Conservation (phyloP, 345 rosid genomes). For the Murraya koenigii region DNA sequence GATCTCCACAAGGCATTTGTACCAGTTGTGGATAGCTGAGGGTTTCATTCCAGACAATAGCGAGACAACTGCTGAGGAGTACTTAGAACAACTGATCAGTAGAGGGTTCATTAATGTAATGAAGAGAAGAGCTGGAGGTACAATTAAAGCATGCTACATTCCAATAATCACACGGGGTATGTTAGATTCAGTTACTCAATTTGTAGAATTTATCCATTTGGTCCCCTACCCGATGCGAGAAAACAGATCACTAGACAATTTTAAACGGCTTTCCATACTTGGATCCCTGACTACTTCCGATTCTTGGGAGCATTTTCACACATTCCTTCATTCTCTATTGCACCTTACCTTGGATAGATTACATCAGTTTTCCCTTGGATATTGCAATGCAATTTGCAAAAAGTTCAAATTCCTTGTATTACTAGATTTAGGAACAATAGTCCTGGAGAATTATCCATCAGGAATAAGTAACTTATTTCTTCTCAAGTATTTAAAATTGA, state of each 20-base stretch:
- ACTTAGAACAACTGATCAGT: too few relatives aligned
- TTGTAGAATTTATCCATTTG: neutral
- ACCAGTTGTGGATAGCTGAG: too few relatives aligned
- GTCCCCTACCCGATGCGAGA: too few relatives aligned
- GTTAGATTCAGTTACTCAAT: neutral
- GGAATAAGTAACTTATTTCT: neutral
- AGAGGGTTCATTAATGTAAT: too few relatives aligned
- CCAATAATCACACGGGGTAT: rapidly evolving
- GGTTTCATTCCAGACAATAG: too few relatives aligned
- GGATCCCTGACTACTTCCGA: rapidly evolving
- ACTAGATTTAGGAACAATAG: too few relatives aligned
- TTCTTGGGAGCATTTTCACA: neutral
- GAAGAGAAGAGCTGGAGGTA: too few relatives aligned
- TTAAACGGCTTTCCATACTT: neutral
- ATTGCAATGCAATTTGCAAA: too few relatives aligned
- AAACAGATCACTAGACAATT: neutral
- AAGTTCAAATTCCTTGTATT: too few relatives aligned
- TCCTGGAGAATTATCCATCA: neutral
- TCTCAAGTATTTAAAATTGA: neutral
- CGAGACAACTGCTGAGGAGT: too few relatives aligned
- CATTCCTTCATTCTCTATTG: neutral
- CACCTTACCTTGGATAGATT: too few relatives aligned
- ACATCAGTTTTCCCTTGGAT: neutral
- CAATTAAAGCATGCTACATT: neutral
- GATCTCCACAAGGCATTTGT: too few relatives aligned